Conservation (phyloP, 495 filamentous ascomycete species). For the Zalerion maritima region DNA sequence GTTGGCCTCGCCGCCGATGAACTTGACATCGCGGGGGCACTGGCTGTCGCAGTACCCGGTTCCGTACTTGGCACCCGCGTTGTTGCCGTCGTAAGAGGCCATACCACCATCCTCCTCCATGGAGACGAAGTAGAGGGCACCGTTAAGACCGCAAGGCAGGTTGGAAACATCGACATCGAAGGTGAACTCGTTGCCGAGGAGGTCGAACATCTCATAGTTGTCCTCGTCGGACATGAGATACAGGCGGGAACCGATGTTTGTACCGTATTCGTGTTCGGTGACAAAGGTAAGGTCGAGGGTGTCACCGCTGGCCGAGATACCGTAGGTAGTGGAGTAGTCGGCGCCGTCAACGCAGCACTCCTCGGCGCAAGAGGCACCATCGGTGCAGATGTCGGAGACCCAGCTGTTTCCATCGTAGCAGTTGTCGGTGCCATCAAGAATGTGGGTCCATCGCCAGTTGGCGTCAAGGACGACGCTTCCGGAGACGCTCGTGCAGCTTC, state of each 20-base stretch:
- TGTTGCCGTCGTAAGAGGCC: conserved; percentile 37
- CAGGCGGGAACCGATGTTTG: conserved; percentile 47
- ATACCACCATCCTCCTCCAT: conserved; percentile 52
- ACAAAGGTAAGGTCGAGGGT: conserved; percentile 45
- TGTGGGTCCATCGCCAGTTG: conserved; percentile 59
- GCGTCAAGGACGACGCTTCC: conserved; percentile 45
- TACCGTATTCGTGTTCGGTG: conserved; percentile 29
- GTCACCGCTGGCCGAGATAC: conserved; percentile 39
- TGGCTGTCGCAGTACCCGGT: conserved; percentile 62
- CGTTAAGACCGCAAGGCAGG: conserved; percentile 56
- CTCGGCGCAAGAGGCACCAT: conserved; percentile 36
- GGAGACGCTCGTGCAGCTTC: conserved; percentile 34
- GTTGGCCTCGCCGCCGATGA: conserved; percentile 51
- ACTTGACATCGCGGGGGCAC: conserved; percentile 52
- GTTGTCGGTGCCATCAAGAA: conserved; percentile 37
- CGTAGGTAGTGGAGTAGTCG: conserved; percentile 45
- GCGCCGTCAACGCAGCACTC: conserved; percentile 53
- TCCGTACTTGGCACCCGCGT: conserved; percentile 53
- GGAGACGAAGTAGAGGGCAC: conserved; percentile 50
- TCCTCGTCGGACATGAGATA: conserved; percentile 43
- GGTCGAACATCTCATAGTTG: conserved; percentile 48
- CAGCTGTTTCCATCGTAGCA: conserved; percentile 50
- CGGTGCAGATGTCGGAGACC: conserved; percentile 39
- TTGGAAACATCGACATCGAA: conserved; percentile 55
- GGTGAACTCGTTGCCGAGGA: conserved; percentile 53